A percentile compares a stretch with the other conserved stretches of the same genome.
phyloP scores from a whole-genome alignment of 768 basidiomycete genomes.

The Phaffia tasmanica region DNA sequence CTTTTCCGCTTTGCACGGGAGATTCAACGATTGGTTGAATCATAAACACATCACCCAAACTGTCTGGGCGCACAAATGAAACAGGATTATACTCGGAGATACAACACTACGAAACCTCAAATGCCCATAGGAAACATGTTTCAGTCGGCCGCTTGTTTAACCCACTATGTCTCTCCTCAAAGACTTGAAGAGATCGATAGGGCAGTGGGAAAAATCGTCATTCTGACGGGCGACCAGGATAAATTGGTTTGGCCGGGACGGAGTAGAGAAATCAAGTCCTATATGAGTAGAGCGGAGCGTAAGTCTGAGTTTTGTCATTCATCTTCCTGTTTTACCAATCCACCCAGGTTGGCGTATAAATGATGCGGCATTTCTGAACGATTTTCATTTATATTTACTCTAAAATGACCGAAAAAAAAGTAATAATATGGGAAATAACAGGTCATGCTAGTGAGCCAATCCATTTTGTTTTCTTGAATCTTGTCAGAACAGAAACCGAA shows the following conservation, averaged over 20 bases:
- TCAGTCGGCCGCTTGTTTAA: constrained; percentile 59
- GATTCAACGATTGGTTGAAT: not conserved
- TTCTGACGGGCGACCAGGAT: constrained; percentile 53
- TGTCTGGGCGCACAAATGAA: not conserved
- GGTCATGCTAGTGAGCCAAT: constrained; percentile 46
- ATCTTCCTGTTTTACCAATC: too few species aligned
- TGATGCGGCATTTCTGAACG: too few species aligned
- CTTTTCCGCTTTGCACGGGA: constrained; percentile 7
- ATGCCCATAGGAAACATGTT: constrained; percentile 53
- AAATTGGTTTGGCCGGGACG: constrained; percentile 43
- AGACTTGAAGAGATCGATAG: constrained; percentile 46
- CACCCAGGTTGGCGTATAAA: not conserved
- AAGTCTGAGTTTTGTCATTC: not conserved
- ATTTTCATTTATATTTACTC: not conserved
- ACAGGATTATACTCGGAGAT: constrained; percentile 45
- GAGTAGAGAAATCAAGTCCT: not conserved
- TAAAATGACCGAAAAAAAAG: constrained; percentile 50
- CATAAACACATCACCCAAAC: not conserved
- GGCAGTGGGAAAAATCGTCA: constrained; percentile 51
- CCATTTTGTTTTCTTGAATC: not conserved
- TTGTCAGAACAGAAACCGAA: not conserved
- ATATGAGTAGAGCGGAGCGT: constrained; percentile 40
- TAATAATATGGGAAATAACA: constrained; percentile 49
- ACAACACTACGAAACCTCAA: constrained; percentile 51
- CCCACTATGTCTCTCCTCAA: constrained; percentile 49